Percentiles rank a stretch among this genome's conserved stretches.
Evolutionary conservation across 139 green algal genomes (phyloP).

Genomic region (Choricystis sp.): DNA sequence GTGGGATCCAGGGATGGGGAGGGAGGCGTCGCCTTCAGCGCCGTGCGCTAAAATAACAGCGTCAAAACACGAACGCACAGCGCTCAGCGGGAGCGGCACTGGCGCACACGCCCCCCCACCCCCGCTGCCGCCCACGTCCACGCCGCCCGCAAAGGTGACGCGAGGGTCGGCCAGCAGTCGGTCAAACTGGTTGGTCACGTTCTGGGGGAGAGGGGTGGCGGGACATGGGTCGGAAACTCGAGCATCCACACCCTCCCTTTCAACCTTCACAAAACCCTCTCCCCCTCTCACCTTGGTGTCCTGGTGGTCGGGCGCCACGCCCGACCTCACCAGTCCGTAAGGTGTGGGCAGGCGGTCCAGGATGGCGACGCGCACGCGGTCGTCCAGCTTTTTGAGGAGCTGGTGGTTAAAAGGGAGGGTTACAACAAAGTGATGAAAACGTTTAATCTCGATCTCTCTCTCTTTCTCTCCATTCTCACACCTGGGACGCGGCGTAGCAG

Average conservation of each 20-base stretch:
- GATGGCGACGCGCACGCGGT: neutral
- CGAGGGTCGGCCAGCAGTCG: conserved; percentile 27
- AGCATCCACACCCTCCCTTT: neutral
- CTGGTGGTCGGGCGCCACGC: conserved; percentile 90
- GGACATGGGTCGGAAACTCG: neutral
- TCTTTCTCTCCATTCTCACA: too few species aligned
- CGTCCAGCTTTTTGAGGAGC: neutral
- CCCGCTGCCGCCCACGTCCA: conserved; percentile 28
- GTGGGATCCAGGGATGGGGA: conserved; percentile 18
- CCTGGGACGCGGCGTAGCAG: neutral
- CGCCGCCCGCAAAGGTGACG: conserved; percentile 68
- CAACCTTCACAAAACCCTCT: too few species aligned
- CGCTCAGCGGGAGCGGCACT: conserved; percentile 36
- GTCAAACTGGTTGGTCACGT: conserved; percentile 77
- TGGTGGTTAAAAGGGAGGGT: too few species aligned
- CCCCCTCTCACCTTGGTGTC: conserved; percentile 64
- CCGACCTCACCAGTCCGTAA: conserved; percentile 85
- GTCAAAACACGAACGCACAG: conserved; percentile 59
- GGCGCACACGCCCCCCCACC: neutral
- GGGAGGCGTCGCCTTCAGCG: conserved; percentile 61
- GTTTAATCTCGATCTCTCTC: too few species aligned
- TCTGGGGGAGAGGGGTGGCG: conserved; percentile 30
- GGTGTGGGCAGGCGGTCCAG: conserved; percentile 75
- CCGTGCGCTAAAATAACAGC: conserved; percentile 77
- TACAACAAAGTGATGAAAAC: too few species aligned